Evolutionary conservation across 148 eudicot genomes (phyloP), one percentile per base, ranked within the genome.

Genomic region (Tetragonia tetragonoides): DNA sequence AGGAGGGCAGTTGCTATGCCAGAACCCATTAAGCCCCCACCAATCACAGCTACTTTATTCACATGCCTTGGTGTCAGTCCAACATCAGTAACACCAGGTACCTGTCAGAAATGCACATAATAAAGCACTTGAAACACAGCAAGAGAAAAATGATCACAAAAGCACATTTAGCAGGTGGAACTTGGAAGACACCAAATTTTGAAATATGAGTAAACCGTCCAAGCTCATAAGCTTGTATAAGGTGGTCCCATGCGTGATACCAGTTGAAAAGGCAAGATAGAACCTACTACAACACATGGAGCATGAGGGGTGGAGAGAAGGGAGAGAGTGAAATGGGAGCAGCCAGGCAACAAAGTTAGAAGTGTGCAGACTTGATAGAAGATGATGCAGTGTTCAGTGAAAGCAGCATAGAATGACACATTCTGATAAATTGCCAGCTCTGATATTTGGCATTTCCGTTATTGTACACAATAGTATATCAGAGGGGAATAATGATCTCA

Each of bases 11-110:
- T 93, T 79, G 93, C 90, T 74, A 95, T 95, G 76, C 99, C 99
- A 42, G 97, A 95, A 67, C 99, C 99, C 99, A 95, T 95, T 57
- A 95, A 84, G 34, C 99, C 99, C 40, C 99, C 99, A 63, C 99
- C 99, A 75, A 95, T 93, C 11, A 95, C 88, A 82, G 94, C 97
- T 84, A 88, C 97, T 87, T 90, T 95, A 78, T 88, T 89, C 56
- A 91, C 80, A 68, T 78, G 74, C 82, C 92, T 89, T 77, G 99
- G 90, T 87, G 81, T 95, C 73, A 93, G 90, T 76, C 97, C 97
- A 77, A 88, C 75, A 86, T 93, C 97, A 53, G 97, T 81, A 64
- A 95, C 93, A 85, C 90, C 92, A 59, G 99, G 96, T 63, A 95
- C 93, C 99, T 95, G 84, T 72, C 65, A 84, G 41, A 37, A 75